phyloP scores from a whole-genome alignment of 208 protist genomes.

The Trichomonas tenax region DNA sequence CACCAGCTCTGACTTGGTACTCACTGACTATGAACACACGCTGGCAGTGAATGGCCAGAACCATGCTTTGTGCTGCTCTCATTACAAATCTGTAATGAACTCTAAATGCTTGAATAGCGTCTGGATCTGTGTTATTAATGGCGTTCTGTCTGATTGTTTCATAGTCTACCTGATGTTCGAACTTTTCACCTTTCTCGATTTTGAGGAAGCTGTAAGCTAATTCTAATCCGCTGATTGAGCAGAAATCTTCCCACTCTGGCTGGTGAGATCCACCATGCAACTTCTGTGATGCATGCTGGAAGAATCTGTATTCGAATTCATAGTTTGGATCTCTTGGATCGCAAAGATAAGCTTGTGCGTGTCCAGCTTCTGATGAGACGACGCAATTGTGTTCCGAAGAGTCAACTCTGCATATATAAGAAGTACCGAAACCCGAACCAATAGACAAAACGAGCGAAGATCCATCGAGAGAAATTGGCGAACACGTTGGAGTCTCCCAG shows the following conservation, averaged over 20 bases:
- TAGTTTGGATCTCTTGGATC: background rate
- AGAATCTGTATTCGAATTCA: background rate
- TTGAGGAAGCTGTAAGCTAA: background rate
- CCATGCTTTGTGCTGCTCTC: background rate
- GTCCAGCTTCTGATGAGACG: background rate
- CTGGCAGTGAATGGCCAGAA: background rate
- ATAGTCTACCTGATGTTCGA: background rate
- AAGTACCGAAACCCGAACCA: background rate
- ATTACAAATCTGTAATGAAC: background rate
- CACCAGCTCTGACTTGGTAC: background rate
- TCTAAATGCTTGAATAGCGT: background rate
- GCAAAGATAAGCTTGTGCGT: background rate
- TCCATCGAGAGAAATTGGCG: background rate
- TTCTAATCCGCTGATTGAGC: background rate
- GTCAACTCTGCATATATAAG: background rate
- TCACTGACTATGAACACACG: background rate
- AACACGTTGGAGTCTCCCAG: background rate
- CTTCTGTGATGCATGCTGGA: background rate
- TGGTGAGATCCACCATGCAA: background rate
- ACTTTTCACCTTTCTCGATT: background rate
- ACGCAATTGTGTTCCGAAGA: background rate
- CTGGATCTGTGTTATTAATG: background rate
- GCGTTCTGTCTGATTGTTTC: background rate
- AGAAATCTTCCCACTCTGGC: slow-evolving; percentile 16
- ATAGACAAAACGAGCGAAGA: background rate